Evolutionary conservation across 2,329 filamentous ascomycete genomes (phyloP), one percentile per base, ranked within the genome.

Genomic region (Xylariales sp.): DNA sequence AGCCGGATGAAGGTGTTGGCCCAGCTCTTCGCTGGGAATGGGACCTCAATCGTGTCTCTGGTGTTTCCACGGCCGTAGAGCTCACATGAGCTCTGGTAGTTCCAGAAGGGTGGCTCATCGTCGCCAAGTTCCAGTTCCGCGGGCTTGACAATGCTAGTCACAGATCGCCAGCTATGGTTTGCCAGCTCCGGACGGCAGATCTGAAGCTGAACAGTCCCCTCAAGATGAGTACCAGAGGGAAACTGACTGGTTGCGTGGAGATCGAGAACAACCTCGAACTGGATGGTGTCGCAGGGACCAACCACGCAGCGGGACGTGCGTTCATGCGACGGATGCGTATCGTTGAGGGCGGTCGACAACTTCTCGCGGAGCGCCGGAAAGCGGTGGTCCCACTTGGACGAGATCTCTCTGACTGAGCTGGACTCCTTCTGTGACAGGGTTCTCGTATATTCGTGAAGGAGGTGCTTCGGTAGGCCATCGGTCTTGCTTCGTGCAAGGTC

Each of bases 201-300:
- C 42, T 69, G 70, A 42, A 83, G 69, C 59, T 82, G 74, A 24
- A 80, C 73, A 45, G 76, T 71, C 43, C 74, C 76, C 46, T 77
- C 71, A 42, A 83, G 70, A 53, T 80, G 74, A 4, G 78, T 77
- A n/a, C 76, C 73, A 9, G 68, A 62, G 4, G 78, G 78, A 51
- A 81, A 79, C 43, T 72, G 70, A 50, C 69, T 70, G 33, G 72
- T 71, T 47, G 78, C 69, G 53, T 79, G 74, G 2, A 82, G 59
- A 46, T 80, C 73, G 5, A 84, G 67, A 1, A 76, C 76, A 4
- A 76, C 70, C 46, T 80, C 77, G 65, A 82, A 78, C 61, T 83
- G 78, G 46, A 83, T 64, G 25, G 82, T 71, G 47, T 76, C 72
- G 45, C 78, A 76, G 27, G 71, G 72, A 3, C 58, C 58, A 19